Evolutionary conservation across 495 filamentous ascomycete genomes (phyloP).

Genomic region (Tirmania nivea): DNA sequence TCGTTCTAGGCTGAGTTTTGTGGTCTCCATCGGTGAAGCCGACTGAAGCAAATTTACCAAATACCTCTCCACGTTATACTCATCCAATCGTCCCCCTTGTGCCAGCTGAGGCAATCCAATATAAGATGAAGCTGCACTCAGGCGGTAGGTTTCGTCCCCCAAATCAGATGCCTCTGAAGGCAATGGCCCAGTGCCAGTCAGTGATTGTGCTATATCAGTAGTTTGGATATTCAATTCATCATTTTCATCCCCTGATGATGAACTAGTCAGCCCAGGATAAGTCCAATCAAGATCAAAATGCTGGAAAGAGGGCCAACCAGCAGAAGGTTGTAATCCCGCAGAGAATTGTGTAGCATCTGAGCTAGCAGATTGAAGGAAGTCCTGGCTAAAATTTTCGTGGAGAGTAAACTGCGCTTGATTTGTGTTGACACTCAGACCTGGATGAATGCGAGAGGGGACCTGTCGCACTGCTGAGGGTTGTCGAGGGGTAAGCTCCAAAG

Average conservation of each 20-base stretch:
- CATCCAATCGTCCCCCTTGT: conserved; percentile 7
- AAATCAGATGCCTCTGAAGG: conserved; percentile 19
- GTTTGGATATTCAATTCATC: conserved; percentile 15
- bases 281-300: conserved; percentile 1
- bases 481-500: conserved; percentile 16
- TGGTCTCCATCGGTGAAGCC: not conserved
- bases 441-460: conserved; percentile 9
- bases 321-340: conserved; percentile 16
- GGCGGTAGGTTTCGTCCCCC: conserved; percentile 16
- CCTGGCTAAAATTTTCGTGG: conserved; percentile 15
- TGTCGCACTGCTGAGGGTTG: conserved; percentile 13
- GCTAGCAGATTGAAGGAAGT: conserved; percentile 16
- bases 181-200: conserved; percentile 11
- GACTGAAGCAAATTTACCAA: not conserved
- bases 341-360: conserved; percentile 17
- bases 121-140: conserved; percentile 17
- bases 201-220: conserved; percentile 10
- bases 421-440: conserved; percentile 17
- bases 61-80: conserved; percentile 11
- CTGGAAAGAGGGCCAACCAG: conserved; percentile 16
- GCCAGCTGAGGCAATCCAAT: conserved; percentile 13
- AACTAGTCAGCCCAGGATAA: conserved; percentile 11
- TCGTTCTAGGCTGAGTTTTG: conserved; percentile 5
- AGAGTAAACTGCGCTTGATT: conserved; percentile 9
- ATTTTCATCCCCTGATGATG: conserved; percentile 18